These are phyloP conservation scores for Auricularia sp. DNA, from an alignment of 768 basidiomycete species.

Conservation along the genomic window DNA sequence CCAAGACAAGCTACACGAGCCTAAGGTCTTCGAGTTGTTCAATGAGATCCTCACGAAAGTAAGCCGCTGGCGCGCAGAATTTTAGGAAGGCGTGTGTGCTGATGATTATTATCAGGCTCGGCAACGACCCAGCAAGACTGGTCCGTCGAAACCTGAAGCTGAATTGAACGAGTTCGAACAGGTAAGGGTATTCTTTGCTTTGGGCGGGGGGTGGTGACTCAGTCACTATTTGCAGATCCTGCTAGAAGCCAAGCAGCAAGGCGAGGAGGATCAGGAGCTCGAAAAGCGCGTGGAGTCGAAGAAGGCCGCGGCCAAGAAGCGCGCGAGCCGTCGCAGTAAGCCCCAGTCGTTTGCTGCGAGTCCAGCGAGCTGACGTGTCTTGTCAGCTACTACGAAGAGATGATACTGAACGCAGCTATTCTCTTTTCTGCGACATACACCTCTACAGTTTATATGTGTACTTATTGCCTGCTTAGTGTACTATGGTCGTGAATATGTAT, in stretches of 20 bases:
- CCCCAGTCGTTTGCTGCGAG: too few species aligned
- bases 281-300: conserved; percentile 79
- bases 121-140: neutral
- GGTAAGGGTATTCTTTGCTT: conserved; percentile 28
- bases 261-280: conserved; percentile 83
- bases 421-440: too few species aligned
- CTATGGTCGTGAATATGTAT: too few species aligned
- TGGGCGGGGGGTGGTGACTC: neutral
- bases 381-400: too few species aligned
- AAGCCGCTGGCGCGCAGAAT: conserved; percentile 4
- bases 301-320: conserved; percentile 69
- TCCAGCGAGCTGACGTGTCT: too few species aligned
- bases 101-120: neutral
- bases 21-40: conserved; percentile 69
- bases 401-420: too few species aligned
- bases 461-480: too few species aligned
- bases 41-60: conserved; percentile 88
- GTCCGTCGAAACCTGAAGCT: conserved; percentile 60
- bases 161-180: conserved; percentile 93
- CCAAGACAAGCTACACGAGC: conserved; percentile 91
- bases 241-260: conserved; percentile 71
- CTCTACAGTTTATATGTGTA: too few species aligned
- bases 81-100: neutral
- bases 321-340: conserved; percentile 40
- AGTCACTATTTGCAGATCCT: conserved; percentile 47